Percentiles rank a stretch among this genome's conserved stretches.
Conservation (phyloP, 139 green algal species). For the Chlamydomonas incerta region DNA sequence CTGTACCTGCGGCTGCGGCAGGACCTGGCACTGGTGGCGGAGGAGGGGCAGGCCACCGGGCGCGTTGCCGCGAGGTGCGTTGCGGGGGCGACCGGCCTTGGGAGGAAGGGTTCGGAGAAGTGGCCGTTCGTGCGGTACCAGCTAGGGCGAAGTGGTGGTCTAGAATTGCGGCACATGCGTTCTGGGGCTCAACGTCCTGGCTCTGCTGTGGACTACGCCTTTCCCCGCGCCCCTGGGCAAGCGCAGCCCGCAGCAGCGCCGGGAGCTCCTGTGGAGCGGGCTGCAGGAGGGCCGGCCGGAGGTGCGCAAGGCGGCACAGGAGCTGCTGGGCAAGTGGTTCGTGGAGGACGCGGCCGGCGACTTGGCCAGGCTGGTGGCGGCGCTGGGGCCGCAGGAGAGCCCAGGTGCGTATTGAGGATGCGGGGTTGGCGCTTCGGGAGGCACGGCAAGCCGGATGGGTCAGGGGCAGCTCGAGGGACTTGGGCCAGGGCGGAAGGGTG, state of each 20-base stretch:
- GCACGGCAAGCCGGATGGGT: too few species aligned
- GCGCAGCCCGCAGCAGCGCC: background rate
- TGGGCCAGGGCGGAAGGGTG: background rate
- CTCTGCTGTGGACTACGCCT: background rate
- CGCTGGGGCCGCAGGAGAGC: background rate
- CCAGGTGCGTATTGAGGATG: background rate
- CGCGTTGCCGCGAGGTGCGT: background rate
- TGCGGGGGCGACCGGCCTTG: too few species aligned
- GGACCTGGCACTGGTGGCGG: background rate
- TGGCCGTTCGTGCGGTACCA: background rate
- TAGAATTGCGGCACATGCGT: background rate
- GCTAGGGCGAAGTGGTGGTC: background rate
- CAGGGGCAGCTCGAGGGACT: background rate
- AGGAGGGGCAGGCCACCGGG: too few species aligned
- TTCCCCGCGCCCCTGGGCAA: too few species aligned
- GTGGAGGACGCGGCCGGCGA: background rate
- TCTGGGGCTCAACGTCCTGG: too few species aligned
- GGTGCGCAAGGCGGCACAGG: background rate
- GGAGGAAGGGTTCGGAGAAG: background rate
- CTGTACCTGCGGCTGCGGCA: background rate
- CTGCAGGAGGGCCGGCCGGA: conserved; percentile 2
- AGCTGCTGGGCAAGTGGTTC: conserved; percentile 16
- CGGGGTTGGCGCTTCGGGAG: too few species aligned
- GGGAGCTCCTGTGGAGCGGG: conserved; percentile 16
- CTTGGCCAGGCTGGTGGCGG: background rate